Evolutionary conservation across 768 basidiomycete genomes (phyloP).

Genomic region (Tylopilus sp.): DNA sequence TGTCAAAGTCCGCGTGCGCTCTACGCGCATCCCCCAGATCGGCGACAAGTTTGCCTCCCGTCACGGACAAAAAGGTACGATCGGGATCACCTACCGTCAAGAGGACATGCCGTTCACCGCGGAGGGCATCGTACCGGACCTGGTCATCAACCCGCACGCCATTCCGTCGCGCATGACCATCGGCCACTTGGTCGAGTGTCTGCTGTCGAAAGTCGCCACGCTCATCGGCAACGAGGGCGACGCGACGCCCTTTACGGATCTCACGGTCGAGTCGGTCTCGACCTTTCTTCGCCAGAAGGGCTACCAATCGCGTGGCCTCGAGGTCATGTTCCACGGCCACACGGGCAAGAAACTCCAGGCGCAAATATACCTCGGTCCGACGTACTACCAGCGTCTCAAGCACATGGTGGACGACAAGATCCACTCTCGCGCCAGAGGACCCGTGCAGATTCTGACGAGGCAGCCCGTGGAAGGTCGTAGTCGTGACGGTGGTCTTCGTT

Average conservation of each 20-base stretch:
- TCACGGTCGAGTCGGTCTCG: constrained; percentile 99
- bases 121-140: constrained; percentile 94
- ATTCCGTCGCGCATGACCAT: constrained; percentile 99
- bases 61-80: constrained; percentile 99
- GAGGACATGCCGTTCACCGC: constrained; percentile 99
- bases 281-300: constrained; percentile 81
- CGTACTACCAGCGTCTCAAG: constrained; percentile 97
- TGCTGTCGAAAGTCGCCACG: constrained; percentile 94
- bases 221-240: constrained; percentile 97
- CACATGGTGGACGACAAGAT: constrained; percentile 99
- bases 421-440: constrained; percentile 94
- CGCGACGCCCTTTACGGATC: constrained; percentile 96
- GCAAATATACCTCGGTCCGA: constrained; percentile 97
- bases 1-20: constrained; percentile 94
- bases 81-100: constrained; percentile 98
- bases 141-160: constrained; percentile 98
- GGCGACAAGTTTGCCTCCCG: constrained; percentile 99
- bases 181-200: constrained; percentile 97
- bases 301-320: constrained; percentile 95
- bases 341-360: constrained; percentile 98
- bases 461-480: constrained; percentile 99
- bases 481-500: constrained; percentile 97
- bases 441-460: constrained; percentile 94
- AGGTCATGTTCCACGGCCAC: constrained; percentile 99
- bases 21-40: constrained; percentile 94